Conservation (phyloP, 1,284 basidiomycete genomes). For the Tetrapyrgos nigripes region DNA sequence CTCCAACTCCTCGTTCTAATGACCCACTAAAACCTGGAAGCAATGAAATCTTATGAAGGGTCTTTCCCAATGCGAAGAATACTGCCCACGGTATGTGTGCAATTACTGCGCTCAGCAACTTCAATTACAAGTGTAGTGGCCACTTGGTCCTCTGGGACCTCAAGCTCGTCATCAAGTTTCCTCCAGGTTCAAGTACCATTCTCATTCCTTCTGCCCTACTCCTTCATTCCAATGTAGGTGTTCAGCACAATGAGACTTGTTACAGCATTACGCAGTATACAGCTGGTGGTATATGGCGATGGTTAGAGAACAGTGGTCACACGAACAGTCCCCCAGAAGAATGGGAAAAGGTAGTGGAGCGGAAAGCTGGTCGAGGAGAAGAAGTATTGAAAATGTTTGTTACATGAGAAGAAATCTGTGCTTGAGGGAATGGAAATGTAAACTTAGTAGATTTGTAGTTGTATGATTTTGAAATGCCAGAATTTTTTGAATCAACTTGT, state of each 20-base stretch:
- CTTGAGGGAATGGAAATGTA: too few species aligned
- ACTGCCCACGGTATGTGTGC: neutral
- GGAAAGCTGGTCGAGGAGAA: neutral
- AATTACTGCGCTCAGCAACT: neutral
- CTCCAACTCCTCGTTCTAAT: too few species aligned
- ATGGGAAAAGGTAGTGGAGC: neutral
- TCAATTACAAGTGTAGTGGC: neutral
- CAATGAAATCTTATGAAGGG: too few species aligned
- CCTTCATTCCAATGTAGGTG: neutral
- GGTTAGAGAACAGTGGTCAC: conserved; percentile 2
- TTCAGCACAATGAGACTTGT: conserved; percentile 1
- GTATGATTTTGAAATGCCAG: too few species aligned
- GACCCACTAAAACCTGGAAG: too few species aligned
- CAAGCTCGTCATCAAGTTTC: conserved; percentile 5
- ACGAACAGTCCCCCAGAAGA: neutral
- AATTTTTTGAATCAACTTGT: too few species aligned
- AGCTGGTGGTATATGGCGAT: conserved; percentile 2
- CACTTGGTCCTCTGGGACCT: conserved; percentile 10
- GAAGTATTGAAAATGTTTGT: conserved; percentile 2
- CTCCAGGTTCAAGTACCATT: neutral
- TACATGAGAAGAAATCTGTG: conserved; percentile 1
- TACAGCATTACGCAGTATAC: conserved; percentile 4
- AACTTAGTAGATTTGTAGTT: too few species aligned
- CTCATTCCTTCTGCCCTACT: conserved; percentile 9
- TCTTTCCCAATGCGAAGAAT: conserved; percentile 3